Base-by-base conservation (phyloP, 1,284 basidiomycete species). In the Ustilago lituana region DNA sequence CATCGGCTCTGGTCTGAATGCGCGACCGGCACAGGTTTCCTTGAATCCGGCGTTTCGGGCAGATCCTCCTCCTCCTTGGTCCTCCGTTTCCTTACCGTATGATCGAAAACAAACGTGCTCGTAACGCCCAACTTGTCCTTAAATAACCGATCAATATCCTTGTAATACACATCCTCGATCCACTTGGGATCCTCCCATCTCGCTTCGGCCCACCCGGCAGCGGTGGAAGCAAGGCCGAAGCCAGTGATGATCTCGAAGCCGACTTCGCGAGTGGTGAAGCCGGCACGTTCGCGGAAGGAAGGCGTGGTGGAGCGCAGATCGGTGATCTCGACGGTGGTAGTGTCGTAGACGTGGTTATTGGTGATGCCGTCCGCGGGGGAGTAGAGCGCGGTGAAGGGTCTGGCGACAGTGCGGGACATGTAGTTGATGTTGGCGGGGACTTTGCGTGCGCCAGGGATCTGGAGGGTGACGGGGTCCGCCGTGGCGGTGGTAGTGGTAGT, bases 21-120 rank as follows among this genome's bases (percentile, higher is more conserved):
- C 3, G 73, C 75, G 20, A 46, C 29, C 5, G 43, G 26, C 0
- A 77, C 74, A 12, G 75, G 75, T 44, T 65, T 67, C 19, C 73
- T 59, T n/a, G 69, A 59, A 5, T 67, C 40, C 5, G 75, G 57
- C 3, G 54, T 58, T 38, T 75, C 70, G 22, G 73, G 70, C 14
- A 68, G 35, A 23, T 64, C 41, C 24, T 66, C 37, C 3, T 59
- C 40, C n/a, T 68, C 59, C 33, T 54, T 60, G 11, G 65, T 22
- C 11, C 73, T 46, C 37, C 73, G 56, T 44, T 75, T 77, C 14
- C 75, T 38, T 8, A 77, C 50, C 14, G 75, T 77, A 55, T 77
- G 70, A 43, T 77, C 75, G 37, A 77, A 77, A 50, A 77, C 54
- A 27, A 68, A 77, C 5, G 75, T 77, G 4, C 55, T 59, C 2